phyloP scores from a whole-genome alignment of 331 rosid genomes.

The Arachis monticola region DNA sequence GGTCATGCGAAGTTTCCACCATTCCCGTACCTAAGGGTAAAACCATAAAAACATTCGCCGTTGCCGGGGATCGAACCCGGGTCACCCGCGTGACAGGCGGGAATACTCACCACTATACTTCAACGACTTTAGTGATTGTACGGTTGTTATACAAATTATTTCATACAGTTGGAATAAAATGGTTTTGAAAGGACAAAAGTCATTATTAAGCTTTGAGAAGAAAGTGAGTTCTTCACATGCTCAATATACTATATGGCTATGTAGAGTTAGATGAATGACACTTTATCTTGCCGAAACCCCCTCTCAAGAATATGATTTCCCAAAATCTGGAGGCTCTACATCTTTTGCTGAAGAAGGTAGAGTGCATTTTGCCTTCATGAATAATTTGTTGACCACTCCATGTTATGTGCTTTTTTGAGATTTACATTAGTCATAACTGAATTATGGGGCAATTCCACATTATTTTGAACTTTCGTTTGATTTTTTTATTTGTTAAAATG shows the following conservation, averaged over 20 bases:
- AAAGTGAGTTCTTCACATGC: background rate
- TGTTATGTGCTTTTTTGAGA: too few species aligned
- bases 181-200: background rate
- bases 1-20: background rate
- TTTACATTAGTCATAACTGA: too few species aligned
- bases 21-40: background rate
- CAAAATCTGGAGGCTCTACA: background rate
- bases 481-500: too few species aligned
- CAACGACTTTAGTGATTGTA: conserved; percentile 54
- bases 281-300: background rate
- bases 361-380: background rate
- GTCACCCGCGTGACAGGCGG: conserved; percentile 97
- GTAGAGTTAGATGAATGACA: background rate
- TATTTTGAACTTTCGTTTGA: too few species aligned
- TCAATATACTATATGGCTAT: background rate
- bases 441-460: too few species aligned
- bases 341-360: background rate
- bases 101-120: conserved; percentile 95
- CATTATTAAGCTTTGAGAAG: background rate
- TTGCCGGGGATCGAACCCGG: conserved; percentile 97
- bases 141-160: background rate
- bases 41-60: conserved; percentile 41
- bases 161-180: too few species aligned
- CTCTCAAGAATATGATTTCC: background rate
- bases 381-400: background rate